Percentiles rank a stretch among this genome's conserved stretches.
These are phyloP conservation scores for Thelonectria blattea DNA, from an alignment of 2,329 filamentous ascomycete species.

Conservation along the genomic window DNA sequence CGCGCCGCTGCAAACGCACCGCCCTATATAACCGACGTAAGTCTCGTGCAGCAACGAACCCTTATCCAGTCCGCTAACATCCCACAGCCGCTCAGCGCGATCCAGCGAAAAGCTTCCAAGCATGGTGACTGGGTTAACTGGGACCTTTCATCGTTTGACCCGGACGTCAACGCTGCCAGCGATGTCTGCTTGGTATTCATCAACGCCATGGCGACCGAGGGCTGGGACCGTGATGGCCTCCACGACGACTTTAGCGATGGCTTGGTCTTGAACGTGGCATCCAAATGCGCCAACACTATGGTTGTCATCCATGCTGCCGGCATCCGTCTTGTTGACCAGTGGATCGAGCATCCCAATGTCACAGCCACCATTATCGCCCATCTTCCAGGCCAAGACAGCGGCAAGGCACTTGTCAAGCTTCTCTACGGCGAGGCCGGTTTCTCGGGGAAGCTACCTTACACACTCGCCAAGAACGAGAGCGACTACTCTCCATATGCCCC, in stretches of 20 bases:
- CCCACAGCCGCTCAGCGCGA: conserved; percentile 58
- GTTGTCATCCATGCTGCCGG: conserved; percentile 70
- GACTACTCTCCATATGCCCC: conserved; percentile 52
- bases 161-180: conserved; percentile 44
- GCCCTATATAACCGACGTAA: conserved; percentile 55
- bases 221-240: conserved; percentile 69
- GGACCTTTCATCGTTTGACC: conserved; percentile 45
- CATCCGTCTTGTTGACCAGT: conserved; percentile 64
- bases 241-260: conserved; percentile 71
- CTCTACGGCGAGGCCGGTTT: conserved; percentile 62
- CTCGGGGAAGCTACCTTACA: conserved; percentile 67
- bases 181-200: conserved; percentile 82
- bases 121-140: conserved; percentile 63
- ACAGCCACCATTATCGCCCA: conserved; percentile 69
- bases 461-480: conserved; percentile 58
- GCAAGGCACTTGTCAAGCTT: conserved; percentile 59
- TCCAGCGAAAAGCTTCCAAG: conserved; percentile 57
- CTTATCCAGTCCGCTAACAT: neutral
- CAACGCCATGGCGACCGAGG: conserved; percentile 80
- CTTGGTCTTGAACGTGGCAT: conserved; percentile 64
- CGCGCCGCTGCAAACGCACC: conserved; percentile 58
- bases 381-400: conserved; percentile 69
- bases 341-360: conserved; percentile 68
- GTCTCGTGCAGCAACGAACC: neutral
- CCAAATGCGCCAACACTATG: conserved; percentile 66